A percentile compares a stretch with the other conserved stretches of the same genome.
Evolutionary conservation across 1,284 basidiomycete genomes (phyloP).

Genomic region (Leccinum pachyderme): DNA sequence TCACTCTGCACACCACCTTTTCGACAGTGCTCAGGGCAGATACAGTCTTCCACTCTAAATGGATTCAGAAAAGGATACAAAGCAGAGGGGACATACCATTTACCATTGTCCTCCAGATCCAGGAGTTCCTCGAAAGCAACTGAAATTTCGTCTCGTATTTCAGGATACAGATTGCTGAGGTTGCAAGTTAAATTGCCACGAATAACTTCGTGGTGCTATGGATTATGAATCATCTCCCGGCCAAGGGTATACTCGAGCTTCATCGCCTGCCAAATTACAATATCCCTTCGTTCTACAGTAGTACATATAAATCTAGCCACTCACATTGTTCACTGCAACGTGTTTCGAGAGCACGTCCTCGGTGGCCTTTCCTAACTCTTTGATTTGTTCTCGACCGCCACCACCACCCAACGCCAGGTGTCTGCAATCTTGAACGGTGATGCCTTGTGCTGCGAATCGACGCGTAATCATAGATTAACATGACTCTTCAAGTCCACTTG

Average conservation of each 20-base stretch:
- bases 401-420: conserved; percentile 38
- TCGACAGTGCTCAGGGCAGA: not conserved
- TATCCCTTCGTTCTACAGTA: not conserved
- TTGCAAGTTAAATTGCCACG: conserved; percentile 32
- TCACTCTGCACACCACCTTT: not conserved
- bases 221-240: conserved; percentile 20
- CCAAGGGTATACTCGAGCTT: conserved; percentile 32
- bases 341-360: conserved; percentile 39
- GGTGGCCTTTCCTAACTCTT: conserved; percentile 41
- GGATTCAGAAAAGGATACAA: not conserved
- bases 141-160: conserved; percentile 35
- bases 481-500: conserved; percentile 12
- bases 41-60: not conserved
- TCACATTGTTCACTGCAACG: conserved; percentile 36
- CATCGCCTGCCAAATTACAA: conserved; percentile 10
- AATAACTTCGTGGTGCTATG: conserved; percentile 29
- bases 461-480: not conserved
- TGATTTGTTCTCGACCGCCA: conserved; percentile 36
- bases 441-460: conserved; percentile 18
- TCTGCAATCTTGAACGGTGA: conserved; percentile 41
- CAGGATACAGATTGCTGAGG: conserved; percentile 22
- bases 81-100: not conserved
- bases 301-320: not conserved
- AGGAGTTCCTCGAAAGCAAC: conserved; percentile 28
- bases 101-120: conserved; percentile 16